Base-by-base conservation (phyloP, 2,329 filamentous ascomycete species). In the Phoma herbarum region DNA sequence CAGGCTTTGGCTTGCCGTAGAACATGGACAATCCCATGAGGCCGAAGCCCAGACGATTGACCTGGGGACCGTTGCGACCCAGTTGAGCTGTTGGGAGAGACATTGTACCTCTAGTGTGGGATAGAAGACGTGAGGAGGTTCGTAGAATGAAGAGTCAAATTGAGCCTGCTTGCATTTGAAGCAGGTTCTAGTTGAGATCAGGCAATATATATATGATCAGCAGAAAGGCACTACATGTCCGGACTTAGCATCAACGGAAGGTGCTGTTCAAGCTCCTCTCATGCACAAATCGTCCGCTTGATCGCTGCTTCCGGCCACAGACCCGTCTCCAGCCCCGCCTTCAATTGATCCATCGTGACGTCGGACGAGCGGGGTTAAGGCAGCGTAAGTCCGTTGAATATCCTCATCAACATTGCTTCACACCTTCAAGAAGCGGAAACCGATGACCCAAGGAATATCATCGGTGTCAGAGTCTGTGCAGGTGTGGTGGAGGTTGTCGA, bases 11-110 rank as follows among this genome's bases (percentile, higher is more conserved):
- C n/a, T 65, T 59, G 48, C 82, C 82, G 61, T 85, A 85, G 68
- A 80, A 81, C 44, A 73, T 70, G 43, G 62, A 73, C 37, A 82
- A 60, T 3, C 84, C 83, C 84, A 87, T 86, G 22, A 82, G 73
- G 16, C 85, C 84, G 29, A 85, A 80, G 11, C 85, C 84, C 8
- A 86, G 65, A 9, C 78, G 77, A 3, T 81, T 78, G 29, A 88
- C 81, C 20, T 79, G 65, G 0, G 83, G 83, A 16, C 84, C 84
- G 63, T 83, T 77, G 59, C 80, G 82, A 59, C 85, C 84, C 14
- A 87, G 77, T 37, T 78, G 78, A 56, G 78, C 79, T 28, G 78
- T 81, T 4, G 78, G 77, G 18, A 81, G 73, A 64, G 72, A 70
- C 72, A 74, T 67, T 31, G 9, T 29, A 4, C 26, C 25, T 44